Base-by-base conservation (phyloP, 2,329 filamentous ascomycete genomes). In the Blumeria graminis region DNA sequence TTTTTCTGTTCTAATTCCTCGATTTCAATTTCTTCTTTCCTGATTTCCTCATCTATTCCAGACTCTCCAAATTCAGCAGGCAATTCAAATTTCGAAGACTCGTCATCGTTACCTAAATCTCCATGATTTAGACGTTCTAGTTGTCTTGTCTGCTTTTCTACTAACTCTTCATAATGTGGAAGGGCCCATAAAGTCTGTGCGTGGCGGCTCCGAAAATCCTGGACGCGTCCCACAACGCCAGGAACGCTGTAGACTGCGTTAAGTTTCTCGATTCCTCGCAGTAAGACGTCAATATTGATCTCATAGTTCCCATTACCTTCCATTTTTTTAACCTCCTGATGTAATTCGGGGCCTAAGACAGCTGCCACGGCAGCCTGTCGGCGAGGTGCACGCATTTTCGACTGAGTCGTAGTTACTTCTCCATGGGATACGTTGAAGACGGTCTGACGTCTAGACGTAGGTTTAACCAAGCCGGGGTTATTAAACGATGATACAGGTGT, bases 221-320 rank as follows among this genome's bases (percentile, higher is more conserved):
- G 72, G 61, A 96, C 93, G 59, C 81, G 77, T 64, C 94, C 86
- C 14, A 76, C 68, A 4, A 86, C 86, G 4, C 88, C 89, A 0
- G 84, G 77, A 33, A 94, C 76, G 36, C 86, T 83, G 66, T 95
- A 96, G 33, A 95, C 89, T 48, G 77, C 77, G 62, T 88, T 89
- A 34, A 96, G 76, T 72, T 88, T 94, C 72, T 95, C 88, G 0
- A 89, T 90, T 0, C 90, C 89, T 56, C 78, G 75, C 22, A 98
- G 74, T 34, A 98, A 71, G 1, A 94, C 75, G 64, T 94, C 86
- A 3, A 96, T 81, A 67, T 96, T 86, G 1, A 95, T 75, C 32
- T 93, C 87, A 8, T 81, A 82, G 28, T 93, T 87, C 9, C 81
- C 82, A 60, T 75, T 77, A 52, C 69, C 70, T 38, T 72, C 71